Percentiles rank a stretch among this genome's conserved stretches.
These are phyloP conservation scores for Pseudogymnoascus sp. DNA, from an alignment of 2,329 filamentous ascomycete species.

Conservation along the genomic window DNA sequence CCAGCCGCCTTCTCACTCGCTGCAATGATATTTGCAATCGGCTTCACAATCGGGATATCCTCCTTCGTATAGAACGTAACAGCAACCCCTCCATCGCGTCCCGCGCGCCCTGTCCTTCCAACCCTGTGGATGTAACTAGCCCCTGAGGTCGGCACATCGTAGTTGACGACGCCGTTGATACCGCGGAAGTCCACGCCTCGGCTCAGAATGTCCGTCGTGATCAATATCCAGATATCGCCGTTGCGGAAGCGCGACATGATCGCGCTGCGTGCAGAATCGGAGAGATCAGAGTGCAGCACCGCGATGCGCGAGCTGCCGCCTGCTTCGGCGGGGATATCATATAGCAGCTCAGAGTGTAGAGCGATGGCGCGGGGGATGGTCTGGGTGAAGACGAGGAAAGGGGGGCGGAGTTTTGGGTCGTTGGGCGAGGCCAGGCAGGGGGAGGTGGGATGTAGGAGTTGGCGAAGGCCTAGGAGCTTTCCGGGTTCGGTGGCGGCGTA, in stretches of 20 bases:
- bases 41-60: conserved; percentile 83
- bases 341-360: conserved; percentile 81
- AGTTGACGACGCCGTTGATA: conserved; percentile 94
- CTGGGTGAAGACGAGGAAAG: conserved; percentile 93
- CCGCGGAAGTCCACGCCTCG: conserved; percentile 92
- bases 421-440: conserved; percentile 41
- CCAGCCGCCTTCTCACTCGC: conserved; percentile 67
- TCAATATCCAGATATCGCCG: conserved; percentile 91
- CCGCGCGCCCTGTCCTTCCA: conserved; percentile 82
- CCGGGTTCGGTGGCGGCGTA: conserved; percentile 92
- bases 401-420: conserved; percentile 56
- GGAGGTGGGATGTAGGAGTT: conserved; percentile 72
- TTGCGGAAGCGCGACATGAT: conserved; percentile 87
- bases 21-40: conserved; percentile 86
- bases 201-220: conserved; percentile 89
- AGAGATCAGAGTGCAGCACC: conserved; percentile 80
- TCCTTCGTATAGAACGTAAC: conserved; percentile 95
- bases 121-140: conserved; percentile 91
- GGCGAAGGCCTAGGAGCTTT: conserved; percentile 84
- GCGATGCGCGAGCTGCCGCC: conserved; percentile 80
- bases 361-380: conserved; percentile 87
- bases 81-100: conserved; percentile 77
- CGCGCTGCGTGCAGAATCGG: conserved; percentile 63
- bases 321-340: conserved; percentile 85
- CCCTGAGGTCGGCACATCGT: conserved; percentile 87